Conservation (phyloP, 768 basidiomycete genomes). For the Floccularia luteovirens region DNA sequence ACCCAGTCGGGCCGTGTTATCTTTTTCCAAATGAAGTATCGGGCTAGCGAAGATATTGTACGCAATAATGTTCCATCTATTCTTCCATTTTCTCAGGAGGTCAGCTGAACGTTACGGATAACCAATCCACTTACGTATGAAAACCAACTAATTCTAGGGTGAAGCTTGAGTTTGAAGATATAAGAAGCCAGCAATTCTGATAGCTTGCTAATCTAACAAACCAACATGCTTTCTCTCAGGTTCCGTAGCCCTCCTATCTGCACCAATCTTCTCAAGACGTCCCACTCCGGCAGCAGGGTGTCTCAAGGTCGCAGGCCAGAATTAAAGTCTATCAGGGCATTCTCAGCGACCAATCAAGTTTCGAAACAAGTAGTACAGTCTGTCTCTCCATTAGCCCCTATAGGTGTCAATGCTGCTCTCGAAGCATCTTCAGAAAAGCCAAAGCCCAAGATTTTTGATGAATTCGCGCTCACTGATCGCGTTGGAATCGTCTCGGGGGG, state of each 20-base stretch:
- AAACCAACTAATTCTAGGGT: too few relatives aligned
- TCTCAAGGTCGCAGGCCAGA: too few relatives aligned
- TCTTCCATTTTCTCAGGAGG: background rate
- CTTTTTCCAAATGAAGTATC: background rate
- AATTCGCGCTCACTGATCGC: slow-evolving; percentile 49
- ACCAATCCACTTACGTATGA: slow-evolving; percentile 1
- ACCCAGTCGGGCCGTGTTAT: too few relatives aligned
- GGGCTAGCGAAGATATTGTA: background rate
- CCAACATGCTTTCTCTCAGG: too few relatives aligned
- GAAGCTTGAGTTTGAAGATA: too few relatives aligned
- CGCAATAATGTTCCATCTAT: background rate
- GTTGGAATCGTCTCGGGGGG: slow-evolving; percentile 60
- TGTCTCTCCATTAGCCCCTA: slow-evolving; percentile 46
- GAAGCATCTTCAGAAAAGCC: slow-evolving; percentile 29
- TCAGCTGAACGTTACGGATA: slow-evolving; percentile 8
- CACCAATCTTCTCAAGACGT: too few relatives aligned
- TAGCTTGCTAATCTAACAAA: too few relatives aligned
- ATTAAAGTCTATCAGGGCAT: too few relatives aligned
- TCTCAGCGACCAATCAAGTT: background rate
- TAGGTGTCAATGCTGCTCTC: slow-evolving; percentile 57
- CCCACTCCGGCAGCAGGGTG: too few relatives aligned
- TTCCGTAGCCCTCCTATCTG: too few relatives aligned
- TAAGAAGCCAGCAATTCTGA: too few relatives aligned
- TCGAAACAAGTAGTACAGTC: slow-evolving; percentile 23
- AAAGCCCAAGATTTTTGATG: slow-evolving; percentile 47